A percentile compares a stretch with the other conserved stretches of the same genome.
Conservation (phyloP, 2,329 filamentous ascomycete genomes). For the Tolypocladium album region DNA sequence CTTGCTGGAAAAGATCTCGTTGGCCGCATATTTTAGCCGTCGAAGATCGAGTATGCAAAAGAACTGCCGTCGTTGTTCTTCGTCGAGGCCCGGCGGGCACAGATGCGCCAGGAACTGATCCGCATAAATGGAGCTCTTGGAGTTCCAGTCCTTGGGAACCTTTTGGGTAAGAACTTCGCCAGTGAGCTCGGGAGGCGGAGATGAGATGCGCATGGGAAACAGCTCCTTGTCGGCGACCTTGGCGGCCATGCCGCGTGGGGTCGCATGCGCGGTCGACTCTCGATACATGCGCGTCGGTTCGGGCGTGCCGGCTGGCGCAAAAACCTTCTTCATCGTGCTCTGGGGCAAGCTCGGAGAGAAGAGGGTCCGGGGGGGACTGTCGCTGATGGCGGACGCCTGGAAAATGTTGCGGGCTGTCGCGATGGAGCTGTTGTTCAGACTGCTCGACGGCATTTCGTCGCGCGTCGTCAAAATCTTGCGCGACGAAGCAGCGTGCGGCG, state of each 20-base stretch:
- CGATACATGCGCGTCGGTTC: constrained; percentile 31
- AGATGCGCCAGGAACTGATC: constrained; percentile 48
- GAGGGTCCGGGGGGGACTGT: constrained; percentile 18
- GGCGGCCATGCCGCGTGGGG: constrained; percentile 37
- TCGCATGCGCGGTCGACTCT: constrained; percentile 34
- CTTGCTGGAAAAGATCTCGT: constrained; percentile 49
- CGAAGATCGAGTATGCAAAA: constrained; percentile 53
- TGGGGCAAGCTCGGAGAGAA: constrained; percentile 36
- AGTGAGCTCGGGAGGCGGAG: constrained; percentile 43
- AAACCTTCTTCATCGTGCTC: constrained; percentile 35
- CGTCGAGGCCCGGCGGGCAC: constrained; percentile 45
- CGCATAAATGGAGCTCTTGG: constrained; percentile 45
- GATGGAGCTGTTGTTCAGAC: constrained; percentile 23
- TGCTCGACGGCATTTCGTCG: constrained; percentile 23
- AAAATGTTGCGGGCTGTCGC: constrained; percentile 30
- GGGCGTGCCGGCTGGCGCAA: constrained; percentile 33
- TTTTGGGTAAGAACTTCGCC: constrained; percentile 43
- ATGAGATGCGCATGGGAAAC: constrained; percentile 48
- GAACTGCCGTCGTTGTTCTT: constrained; percentile 49
- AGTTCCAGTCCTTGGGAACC: constrained; percentile 40
- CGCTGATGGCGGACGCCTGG: constrained; percentile 24
- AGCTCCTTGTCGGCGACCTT: constrained; percentile 38
- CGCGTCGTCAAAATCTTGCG: constrained; percentile 23
- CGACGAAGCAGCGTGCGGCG: constrained; percentile 25
- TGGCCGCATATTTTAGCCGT: constrained; percentile 49